These are phyloP conservation scores for Podaxis sp. DNA, from an alignment of 768 basidiomycete genomes.

Conservation along the genomic window DNA sequence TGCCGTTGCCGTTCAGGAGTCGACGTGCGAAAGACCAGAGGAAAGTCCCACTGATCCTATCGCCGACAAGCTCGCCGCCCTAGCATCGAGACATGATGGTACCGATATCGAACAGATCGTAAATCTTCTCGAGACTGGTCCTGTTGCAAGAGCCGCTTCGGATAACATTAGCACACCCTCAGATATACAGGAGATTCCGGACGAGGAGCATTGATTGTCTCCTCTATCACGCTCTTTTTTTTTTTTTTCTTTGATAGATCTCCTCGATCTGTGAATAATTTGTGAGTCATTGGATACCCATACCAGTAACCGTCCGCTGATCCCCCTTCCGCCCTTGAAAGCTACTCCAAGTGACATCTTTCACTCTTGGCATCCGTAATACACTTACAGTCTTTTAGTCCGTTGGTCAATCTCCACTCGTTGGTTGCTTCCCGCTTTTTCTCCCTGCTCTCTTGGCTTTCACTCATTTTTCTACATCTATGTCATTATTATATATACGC, in stretches of 20 bases:
- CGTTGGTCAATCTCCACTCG: not conserved
- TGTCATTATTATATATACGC: not conserved
- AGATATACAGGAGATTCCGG: slow-evolving; percentile 54
- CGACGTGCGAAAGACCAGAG: slow-evolving; percentile 8
- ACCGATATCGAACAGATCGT: slow-evolving; percentile 66
- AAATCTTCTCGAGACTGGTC: slow-evolving; percentile 55
- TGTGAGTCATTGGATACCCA: not conserved
- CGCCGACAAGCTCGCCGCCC: slow-evolving; percentile 3
- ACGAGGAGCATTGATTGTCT: slow-evolving; percentile 30
- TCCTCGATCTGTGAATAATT: not conserved
- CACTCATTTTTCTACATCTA: not conserved
- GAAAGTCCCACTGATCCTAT: slow-evolving; percentile 9
- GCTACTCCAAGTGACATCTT: not conserved
- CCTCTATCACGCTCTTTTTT: slow-evolving; percentile 10
- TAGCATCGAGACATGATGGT: slow-evolving; percentile 20
- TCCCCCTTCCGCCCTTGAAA: no score
- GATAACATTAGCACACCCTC: slow-evolving; percentile 52
- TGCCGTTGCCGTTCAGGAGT: slow-evolving; percentile 2
- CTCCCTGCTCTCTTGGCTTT: not conserved
- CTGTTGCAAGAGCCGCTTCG: slow-evolving; percentile 38
- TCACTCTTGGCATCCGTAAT: not conserved
- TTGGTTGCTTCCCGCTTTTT: not conserved
- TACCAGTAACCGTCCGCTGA: not conserved
- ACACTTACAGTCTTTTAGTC: slow-evolving; percentile 3
- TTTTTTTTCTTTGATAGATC: slow-evolving; percentile 2